Evolutionary conservation across 768 basidiomycete genomes (phyloP), one percentile per base, ranked within the genome.

Genomic region (Galerina sulciceps): DNA sequence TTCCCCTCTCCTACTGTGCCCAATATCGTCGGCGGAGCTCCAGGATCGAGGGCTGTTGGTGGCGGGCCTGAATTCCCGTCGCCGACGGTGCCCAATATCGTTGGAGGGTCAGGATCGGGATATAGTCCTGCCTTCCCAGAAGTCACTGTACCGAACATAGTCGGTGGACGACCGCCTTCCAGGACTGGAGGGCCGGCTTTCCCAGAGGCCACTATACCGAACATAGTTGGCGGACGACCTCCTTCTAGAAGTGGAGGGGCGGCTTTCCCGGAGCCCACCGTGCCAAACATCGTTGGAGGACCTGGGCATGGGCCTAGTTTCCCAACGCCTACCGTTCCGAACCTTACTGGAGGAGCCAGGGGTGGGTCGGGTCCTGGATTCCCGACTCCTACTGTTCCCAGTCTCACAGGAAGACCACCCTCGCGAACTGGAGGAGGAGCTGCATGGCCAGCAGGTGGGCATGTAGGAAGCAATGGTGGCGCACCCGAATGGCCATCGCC

Each of bases 401-500:
- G 20, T 40, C 26, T 56, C 11, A 18, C 40, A 15, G 49, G 26
- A 40, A 22, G 49, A 10, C 22, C 49, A 13, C 20, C 20, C 3
- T 47, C 55, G 17, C 45, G 42, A 20, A 23, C 49, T 22, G 57
- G 49, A 14, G 38, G 37, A 4, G 26, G 26, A 31, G 26, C 5
- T 31, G 26, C 26, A 2, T 31, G 26, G 26, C 18, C 18, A 11
- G 40, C 18, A 18, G 20, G 34, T 26, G 13, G 26, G 48, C 48
- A 49, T 36, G 44, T 17, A 17, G 17, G 44, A 45, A 45, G 44
- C 44, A 45, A 31, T 31, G 26, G 26, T 31, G 26, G 26, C 26
- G 37, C 38, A n/a, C 37, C 58, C 48, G 40, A 45, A 20, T 59
- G 58, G 58, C 52, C 57, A 6, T 38, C 35, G 26, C n/a, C 20